phyloP scores from a whole-genome alignment of 257 asterid genomes.

The Apocynum venetum region DNA sequence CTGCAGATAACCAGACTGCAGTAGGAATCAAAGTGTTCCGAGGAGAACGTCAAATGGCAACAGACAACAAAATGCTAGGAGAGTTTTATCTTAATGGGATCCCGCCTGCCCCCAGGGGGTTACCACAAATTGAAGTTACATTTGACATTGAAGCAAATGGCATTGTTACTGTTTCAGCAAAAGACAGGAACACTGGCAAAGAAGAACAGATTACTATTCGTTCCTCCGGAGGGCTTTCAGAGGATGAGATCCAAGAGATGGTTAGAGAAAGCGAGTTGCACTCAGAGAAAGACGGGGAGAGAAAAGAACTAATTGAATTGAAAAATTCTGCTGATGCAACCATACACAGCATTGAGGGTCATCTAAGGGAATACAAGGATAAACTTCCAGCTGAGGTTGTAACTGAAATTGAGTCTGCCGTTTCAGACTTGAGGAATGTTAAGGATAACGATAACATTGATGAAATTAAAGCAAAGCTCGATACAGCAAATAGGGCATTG shows the following conservation, averaged over 20 bases:
- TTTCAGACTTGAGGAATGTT: slow-evolving; percentile 14
- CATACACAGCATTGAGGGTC: slow-evolving; percentile 11
- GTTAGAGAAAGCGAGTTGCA: slow-evolving; percentile 19
- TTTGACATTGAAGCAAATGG: slow-evolving; percentile 38
- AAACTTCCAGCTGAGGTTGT: slow-evolving; percentile 17
- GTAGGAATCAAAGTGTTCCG: slow-evolving; percentile 30
- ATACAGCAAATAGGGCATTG: slow-evolving; percentile 17
- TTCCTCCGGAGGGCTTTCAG: slow-evolving; percentile 20
- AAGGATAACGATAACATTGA: background rate
- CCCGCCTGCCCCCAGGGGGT: slow-evolving; percentile 35
- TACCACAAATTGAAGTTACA: slow-evolving; percentile 33
- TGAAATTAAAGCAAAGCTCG: slow-evolving; percentile 13
- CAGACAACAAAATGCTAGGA: slow-evolving; percentile 31
- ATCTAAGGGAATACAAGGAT: slow-evolving; percentile 18
- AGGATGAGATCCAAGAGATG: slow-evolving; percentile 22
- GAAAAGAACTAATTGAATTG: slow-evolving; percentile 17
- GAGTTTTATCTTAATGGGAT: slow-evolving; percentile 27
- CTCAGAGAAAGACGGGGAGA: slow-evolving; percentile 15
- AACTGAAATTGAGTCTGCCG: slow-evolving; percentile 12
- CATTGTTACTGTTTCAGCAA: slow-evolving; percentile 21
- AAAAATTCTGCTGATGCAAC: slow-evolving; percentile 19
- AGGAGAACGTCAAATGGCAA: slow-evolving; percentile 31
- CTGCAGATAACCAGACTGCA: slow-evolving; percentile 27
- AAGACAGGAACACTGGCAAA: slow-evolving; percentile 20
- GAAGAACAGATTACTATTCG: slow-evolving; percentile 25